Conservation (phyloP, 495 filamentous ascomycete species). For the Penicillium silybi region DNA sequence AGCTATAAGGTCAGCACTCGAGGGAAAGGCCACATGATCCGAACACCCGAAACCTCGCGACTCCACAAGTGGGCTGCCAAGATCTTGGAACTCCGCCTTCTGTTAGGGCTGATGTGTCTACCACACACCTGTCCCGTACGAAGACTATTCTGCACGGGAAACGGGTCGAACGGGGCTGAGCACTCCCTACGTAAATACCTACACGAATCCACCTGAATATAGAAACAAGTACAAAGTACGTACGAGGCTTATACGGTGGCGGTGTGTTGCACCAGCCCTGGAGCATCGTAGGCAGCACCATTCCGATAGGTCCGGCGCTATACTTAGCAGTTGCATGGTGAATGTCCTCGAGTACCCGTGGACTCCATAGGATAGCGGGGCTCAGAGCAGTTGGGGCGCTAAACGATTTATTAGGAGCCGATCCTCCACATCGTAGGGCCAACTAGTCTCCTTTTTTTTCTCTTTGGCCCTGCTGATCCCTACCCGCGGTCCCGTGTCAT, state of each 20-base stretch:
- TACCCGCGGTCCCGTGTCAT: neutral
- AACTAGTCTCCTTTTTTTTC: neutral
- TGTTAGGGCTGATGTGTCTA: conserved; percentile 15
- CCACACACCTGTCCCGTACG: neutral
- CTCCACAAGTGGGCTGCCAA: conserved; percentile 11
- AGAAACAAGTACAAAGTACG: conserved; percentile 3
- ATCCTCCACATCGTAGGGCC: conserved; percentile 18
- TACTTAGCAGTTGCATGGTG: conserved; percentile 11
- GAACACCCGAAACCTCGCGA: neutral
- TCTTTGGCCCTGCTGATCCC: conserved; percentile 6
- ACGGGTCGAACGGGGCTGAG: neutral
- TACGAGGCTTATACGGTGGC: conserved; percentile 8
- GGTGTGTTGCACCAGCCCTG: conserved; percentile 6
- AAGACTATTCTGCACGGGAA: neutral
- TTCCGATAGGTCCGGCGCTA: conserved; percentile 16
- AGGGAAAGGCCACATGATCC: conserved; percentile 1
- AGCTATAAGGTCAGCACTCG: conserved; percentile 10
- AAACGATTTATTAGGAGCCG: conserved; percentile 9
- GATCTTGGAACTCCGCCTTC: conserved; percentile 17
- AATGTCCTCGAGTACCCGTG: neutral
- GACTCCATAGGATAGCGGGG: neutral
- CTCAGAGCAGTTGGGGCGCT: conserved; percentile 1
- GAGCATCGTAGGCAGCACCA: conserved; percentile 18
- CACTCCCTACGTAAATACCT: neutral
- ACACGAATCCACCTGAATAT: neutral